Evolutionary conservation across 2,329 filamentous ascomycete genomes (phyloP), one percentile per base, ranked within the genome.

Genomic region (Juglanconis juglandina): DNA sequence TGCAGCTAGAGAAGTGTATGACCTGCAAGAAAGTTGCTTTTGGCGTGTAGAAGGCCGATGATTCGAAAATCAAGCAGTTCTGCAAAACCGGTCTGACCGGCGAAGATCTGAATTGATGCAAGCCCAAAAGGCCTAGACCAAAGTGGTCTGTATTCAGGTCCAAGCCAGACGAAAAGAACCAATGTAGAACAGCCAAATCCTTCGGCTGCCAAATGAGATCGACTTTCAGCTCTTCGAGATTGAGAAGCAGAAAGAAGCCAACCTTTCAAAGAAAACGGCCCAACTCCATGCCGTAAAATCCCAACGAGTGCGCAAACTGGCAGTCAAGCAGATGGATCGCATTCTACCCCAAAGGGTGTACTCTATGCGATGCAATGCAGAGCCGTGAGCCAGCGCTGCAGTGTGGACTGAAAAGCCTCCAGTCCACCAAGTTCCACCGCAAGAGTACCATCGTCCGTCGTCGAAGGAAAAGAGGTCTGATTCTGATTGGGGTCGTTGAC

Each of bases 401-500:
- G 17, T 49, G n/a, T 39, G 37, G 42, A 14, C n/a, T 32, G 35
- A 46, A 53, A 42, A 37, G 49, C 11, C 33, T 30, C n/a, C n/a
- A 37, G 51, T 35, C n/a, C 35, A 53, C n/a, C 34, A 56, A 46
- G 44, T n/a, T 52, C 30, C 34, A 51, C 55, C 54, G 51, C 50
- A 58, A 24, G 35, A 39, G 54, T 46, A 24, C 30, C 54, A 49
- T 54, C 53, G 4, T 53, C 39, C 41, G 39, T 47, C 46, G 11
- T 58, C 55, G 58, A 63, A 55, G 41, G 42, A 48, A 50, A 17
- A 46, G 14, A 58, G 53, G 30, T 47, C 44, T 37, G 54, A 61
- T 61, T 58, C 58, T 61, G 47, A 51, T 57, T 30, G 53, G 51
- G 42, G 59, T 63, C 61, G 49, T 63, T 53, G 58, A 58, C 58